These are phyloP conservation scores for Madurella fahalii DNA, from an alignment of 2,329 filamentous ascomycete genomes.

Conservation along the genomic window DNA sequence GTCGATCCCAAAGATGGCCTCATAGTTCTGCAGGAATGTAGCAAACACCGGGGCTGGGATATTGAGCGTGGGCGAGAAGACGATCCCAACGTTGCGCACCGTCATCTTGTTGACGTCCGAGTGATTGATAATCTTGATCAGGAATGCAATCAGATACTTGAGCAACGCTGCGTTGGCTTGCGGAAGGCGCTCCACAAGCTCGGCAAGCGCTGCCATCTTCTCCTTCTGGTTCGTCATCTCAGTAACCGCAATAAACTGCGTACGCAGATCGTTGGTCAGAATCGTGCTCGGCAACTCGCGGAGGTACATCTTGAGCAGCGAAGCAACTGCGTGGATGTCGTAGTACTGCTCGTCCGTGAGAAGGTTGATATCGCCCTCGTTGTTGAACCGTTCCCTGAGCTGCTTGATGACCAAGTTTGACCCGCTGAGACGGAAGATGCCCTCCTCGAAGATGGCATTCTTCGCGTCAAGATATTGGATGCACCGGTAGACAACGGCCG, in stretches of 20 bases:
- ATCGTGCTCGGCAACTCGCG: slow-evolving; percentile 89
- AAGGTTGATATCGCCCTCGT: slow-evolving; percentile 85
- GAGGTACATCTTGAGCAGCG: slow-evolving; percentile 87
- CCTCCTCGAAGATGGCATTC: slow-evolving; percentile 79
- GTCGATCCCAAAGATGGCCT: slow-evolving; percentile 73
- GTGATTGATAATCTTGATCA: slow-evolving; percentile 90
- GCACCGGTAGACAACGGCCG: slow-evolving; percentile 90
- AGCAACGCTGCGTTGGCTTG: slow-evolving; percentile 76
- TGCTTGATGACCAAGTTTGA: slow-evolving; percentile 92
- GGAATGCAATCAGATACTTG: slow-evolving; percentile 78
- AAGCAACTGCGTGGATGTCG: slow-evolving; percentile 94
- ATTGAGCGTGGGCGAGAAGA: slow-evolving; percentile 95
- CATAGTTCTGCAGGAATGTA: slow-evolving; percentile 86
- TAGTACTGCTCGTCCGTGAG: slow-evolving; percentile 79
- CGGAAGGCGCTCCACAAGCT: slow-evolving; percentile 76
- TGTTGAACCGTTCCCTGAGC: slow-evolving; percentile 89
- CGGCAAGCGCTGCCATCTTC: slow-evolving; percentile 72
- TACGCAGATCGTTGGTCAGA: slow-evolving; percentile 81
- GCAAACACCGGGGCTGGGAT: slow-evolving; percentile 94
- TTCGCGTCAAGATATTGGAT: slow-evolving; percentile 87
- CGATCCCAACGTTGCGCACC: slow-evolving; percentile 93
- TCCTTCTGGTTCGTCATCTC: slow-evolving; percentile 71
- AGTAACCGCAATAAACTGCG: slow-evolving; percentile 80
- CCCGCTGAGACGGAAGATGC: slow-evolving; percentile 95
- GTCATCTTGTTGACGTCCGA: slow-evolving; percentile 95